Evolutionary conservation across 352 stramenopile genomes (phyloP).

Genomic region (Pythium phragmiticola): DNA sequence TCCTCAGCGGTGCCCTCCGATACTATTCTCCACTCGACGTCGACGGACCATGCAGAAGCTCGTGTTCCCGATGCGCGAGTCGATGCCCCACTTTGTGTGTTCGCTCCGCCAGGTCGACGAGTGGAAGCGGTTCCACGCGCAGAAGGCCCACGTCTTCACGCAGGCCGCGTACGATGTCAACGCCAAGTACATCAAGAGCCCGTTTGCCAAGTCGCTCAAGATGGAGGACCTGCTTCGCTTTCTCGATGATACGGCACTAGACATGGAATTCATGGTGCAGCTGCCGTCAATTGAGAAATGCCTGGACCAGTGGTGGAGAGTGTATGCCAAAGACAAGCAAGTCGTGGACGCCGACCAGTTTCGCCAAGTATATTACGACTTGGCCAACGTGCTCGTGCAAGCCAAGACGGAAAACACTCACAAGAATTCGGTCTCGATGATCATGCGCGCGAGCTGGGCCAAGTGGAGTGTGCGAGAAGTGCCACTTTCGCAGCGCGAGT

Average conservation of each 20-base stretch:
- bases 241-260: conserved; percentile 66
- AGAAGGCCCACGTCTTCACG: conserved; percentile 48
- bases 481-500: conserved; percentile 54
- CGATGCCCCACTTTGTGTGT: conserved; percentile 82
- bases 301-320: conserved; percentile 62
- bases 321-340: conserved; percentile 45
- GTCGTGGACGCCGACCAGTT: conserved; percentile 66
- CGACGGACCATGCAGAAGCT: conserved; percentile 38
- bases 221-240: conserved; percentile 69
- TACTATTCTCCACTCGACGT: neutral
- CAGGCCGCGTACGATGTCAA: conserved; percentile 66
- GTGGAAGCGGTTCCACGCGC: conserved; percentile 67
- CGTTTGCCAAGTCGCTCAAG: conserved; percentile 57
- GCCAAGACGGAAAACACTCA: conserved; percentile 75
- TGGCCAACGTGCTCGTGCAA: conserved; percentile 70
- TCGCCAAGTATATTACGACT: conserved; percentile 62
- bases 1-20: neutral
- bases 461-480: conserved; percentile 65
- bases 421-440: conserved; percentile 80
- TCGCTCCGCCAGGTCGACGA: conserved; percentile 64
- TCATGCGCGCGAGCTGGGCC: conserved; percentile 62
- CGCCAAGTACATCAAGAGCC: conserved; percentile 75
- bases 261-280: conserved; percentile 85
- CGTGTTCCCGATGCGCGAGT: conserved; percentile 63
- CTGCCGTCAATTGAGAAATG: conserved; percentile 82